A percentile compares a stretch with the other conserved stretches of the same genome.
Conservation (phyloP, 2,329 filamentous ascomycete species). For the Clathrospora elynae region DNA sequence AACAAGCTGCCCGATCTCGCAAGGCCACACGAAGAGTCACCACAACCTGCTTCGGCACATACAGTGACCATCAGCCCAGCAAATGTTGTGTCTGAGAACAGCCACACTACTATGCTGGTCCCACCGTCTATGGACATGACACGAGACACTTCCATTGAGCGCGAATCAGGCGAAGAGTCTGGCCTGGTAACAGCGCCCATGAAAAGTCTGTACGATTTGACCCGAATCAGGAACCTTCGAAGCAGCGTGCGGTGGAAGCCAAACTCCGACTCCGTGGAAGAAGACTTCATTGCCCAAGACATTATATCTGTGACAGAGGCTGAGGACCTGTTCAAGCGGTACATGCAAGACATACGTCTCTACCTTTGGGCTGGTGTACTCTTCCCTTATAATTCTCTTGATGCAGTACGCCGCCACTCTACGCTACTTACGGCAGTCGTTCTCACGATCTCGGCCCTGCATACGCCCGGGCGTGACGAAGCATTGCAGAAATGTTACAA, state of each 20-base stretch:
- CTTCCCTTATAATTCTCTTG: conserved; percentile 37
- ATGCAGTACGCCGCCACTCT: conserved; percentile 36
- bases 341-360: conserved; percentile 38
- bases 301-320: conserved; percentile 34
- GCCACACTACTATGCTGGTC: conserved; percentile 30
- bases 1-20: conserved; percentile 35
- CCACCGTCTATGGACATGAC: conserved; percentile 43
- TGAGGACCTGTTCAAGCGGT: conserved; percentile 39
- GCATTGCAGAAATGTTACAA: conserved; percentile 41
- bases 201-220: conserved; percentile 43
- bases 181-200: conserved; percentile 41
- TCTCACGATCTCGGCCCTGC: conserved; percentile 38
- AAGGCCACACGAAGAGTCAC: conserved; percentile 17
- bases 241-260: conserved; percentile 33
- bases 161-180: conserved; percentile 33
- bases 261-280: conserved; percentile 32
- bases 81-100: conserved; percentile 34
- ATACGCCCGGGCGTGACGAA: conserved; percentile 36
- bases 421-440: conserved; percentile 41
- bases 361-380: conserved; percentile 44
- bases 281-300: conserved; percentile 42
- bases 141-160: conserved; percentile 40
- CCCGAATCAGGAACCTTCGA: conserved; percentile 40
- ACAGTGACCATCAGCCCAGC: conserved; percentile 28
- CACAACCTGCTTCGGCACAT: conserved; percentile 18